Evolutionary conservation across 1,139 yeast species (phyloP).

Genomic region (Geotrichum australiense): DNA sequence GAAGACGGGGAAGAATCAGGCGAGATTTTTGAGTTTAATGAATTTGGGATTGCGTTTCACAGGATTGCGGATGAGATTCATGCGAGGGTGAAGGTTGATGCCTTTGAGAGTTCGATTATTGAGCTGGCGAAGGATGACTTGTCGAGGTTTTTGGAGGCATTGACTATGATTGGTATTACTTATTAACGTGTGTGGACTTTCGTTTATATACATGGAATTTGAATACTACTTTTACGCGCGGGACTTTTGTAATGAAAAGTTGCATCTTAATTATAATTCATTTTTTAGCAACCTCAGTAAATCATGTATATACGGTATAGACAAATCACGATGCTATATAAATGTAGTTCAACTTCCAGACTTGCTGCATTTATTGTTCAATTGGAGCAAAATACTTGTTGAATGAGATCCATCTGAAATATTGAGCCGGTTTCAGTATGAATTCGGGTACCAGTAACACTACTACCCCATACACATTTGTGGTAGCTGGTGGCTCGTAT

Average conservation of each 20-base stretch:
- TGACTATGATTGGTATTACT: slow-evolving; percentile 38
- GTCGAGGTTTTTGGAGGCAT: slow-evolving; percentile 75
- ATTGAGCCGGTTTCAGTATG: too few relatives aligned
- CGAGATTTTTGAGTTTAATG: slow-evolving; percentile 46
- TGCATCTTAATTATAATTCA: too few relatives aligned
- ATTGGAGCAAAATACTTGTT: slow-evolving; percentile 41
- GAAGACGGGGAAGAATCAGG: slow-evolving; percentile 24
- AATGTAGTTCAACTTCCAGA: too few relatives aligned
- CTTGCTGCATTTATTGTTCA: slow-evolving; percentile 77
- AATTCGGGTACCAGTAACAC: too few relatives aligned
- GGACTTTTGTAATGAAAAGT: too few relatives aligned
- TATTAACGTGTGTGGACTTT: too few relatives aligned
- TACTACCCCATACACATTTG: not conserved
- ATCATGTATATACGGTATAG: too few relatives aligned
- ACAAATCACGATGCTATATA: too few relatives aligned
- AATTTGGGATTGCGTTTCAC: slow-evolving; percentile 86
- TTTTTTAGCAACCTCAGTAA: too few relatives aligned
- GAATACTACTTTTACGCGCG: too few relatives aligned
- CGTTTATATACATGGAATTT: too few relatives aligned
- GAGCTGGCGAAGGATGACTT: slow-evolving; percentile 85
- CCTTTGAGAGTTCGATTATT: slow-evolving; percentile 89
- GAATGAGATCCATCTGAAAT: slow-evolving; percentile 4
- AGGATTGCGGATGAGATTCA: slow-evolving; percentile 75
- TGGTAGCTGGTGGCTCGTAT: slow-evolving; percentile 13
- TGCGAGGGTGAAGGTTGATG: slow-evolving; percentile 85